Evolutionary conservation across 441 rosid genomes (phyloP), one percentile per base, ranked within the genome.

Genomic region (Kokia cookei): DNA sequence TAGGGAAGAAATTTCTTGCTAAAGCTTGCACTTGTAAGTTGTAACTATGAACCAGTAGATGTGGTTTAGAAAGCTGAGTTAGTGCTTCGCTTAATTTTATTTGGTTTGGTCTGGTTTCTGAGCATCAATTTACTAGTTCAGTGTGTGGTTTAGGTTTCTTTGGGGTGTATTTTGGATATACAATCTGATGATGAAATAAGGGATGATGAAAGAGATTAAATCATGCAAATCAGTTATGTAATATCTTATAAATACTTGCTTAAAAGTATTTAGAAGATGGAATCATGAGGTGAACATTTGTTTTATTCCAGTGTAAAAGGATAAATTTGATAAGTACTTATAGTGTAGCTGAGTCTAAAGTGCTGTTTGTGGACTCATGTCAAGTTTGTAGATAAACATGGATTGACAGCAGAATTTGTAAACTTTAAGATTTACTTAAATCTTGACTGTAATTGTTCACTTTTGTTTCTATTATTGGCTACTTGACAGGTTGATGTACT

Each of bases 401-500:
- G 17, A 57, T 9, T 10, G 7, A 22, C 11, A 5, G 9, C 3
- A n/a, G 71, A 51, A 15, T 64, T 63, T n/a, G 68, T 19, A 32
- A 47, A 27, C 61, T 60, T 72, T 29, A 27, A 54, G 63, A 35
- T 32, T 62, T 42, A 65, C 65, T 5, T 60, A 45, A 47, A 71
- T 73, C 58, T 29, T 71, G 75, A n/a, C 54, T 12, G 60, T 73
- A 26, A 13, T 37, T 64, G 13, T 63, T 29, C 51, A 54, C 4
- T 32, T 48, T 70, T 35, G 17, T 74, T 51, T 45, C 73, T 65
- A n/a, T 55, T 67, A 8, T 27, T 78, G 77, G 54, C 63, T 77
- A 59, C 80, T 74, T 82, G 68, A 75, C 91, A 94, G 99, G 95
- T 81, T 77, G 98, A 92, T 77, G 62, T 84, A 59, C 83, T 90